These are phyloP conservation scores for Starmerella khaoyaiensis DNA, from an alignment of 805 yeast genomes.

Conservation along the genomic window DNA sequence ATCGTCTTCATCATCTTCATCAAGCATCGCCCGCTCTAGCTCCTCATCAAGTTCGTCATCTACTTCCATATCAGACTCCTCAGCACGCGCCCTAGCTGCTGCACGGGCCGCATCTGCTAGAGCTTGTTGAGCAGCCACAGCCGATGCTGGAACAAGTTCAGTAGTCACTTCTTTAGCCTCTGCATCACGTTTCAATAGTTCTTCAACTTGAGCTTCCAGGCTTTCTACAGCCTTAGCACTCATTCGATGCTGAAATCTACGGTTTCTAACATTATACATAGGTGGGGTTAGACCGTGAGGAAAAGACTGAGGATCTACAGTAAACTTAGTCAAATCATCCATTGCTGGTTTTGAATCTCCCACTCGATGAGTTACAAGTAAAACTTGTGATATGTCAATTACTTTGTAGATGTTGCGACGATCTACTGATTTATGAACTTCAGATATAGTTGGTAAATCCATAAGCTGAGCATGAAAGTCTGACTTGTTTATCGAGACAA, in stretches of 20 bases:
- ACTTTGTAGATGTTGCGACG: conserved; percentile 78
- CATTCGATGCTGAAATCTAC: conserved; percentile 59
- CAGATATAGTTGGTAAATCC: conserved; percentile 81
- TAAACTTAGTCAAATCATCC: conserved; percentile 30
- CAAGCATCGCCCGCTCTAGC: conserved; percentile 27
- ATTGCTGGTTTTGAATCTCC: conserved; percentile 29
- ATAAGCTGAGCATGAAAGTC: conserved; percentile 72
- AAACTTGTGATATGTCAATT: conserved; percentile 72
- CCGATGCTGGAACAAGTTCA: conserved; percentile 47
- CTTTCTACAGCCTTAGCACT: conserved; percentile 60
- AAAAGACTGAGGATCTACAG: conserved; percentile 24
- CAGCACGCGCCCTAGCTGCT: conserved; percentile 30
- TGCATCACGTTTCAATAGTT: conserved; percentile 58
- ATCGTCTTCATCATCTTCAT: conserved; percentile 25
- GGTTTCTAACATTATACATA: conserved; percentile 50
- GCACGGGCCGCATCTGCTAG: conserved; percentile 25
- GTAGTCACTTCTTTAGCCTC: conserved; percentile 71
- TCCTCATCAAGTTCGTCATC: conserved; percentile 25
- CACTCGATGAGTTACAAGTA: conserved; percentile 53
- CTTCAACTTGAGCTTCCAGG: conserved; percentile 68
- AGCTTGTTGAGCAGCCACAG: conserved; percentile 25
- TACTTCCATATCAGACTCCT: conserved; percentile 27
- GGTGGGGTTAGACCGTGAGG: conserved; percentile 83
- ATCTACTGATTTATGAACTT: conserved; percentile 79
- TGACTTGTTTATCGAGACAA: conserved; percentile 54